phyloP scores from a whole-genome alignment of 1,139 yeast species.

The Diutina scorzettiae region DNA sequence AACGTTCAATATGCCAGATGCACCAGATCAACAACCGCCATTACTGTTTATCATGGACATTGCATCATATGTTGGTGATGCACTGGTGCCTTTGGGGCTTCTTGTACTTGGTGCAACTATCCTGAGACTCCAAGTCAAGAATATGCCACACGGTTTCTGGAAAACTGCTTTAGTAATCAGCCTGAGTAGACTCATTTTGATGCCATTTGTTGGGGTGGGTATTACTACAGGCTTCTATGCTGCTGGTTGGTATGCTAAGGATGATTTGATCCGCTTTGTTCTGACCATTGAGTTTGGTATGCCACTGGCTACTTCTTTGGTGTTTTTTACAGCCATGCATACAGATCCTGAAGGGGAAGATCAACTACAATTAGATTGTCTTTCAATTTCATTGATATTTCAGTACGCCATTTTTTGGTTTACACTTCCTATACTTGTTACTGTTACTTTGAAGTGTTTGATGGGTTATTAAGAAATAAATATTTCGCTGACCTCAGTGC shows the following conservation, averaged over 20 bases:
- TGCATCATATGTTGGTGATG: not conserved
- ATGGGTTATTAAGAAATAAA: not conserved
- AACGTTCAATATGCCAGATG: slow-evolving; percentile 10
- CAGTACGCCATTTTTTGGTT: slow-evolving; percentile 54
- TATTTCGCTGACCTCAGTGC: too few species aligned
- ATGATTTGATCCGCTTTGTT: slow-evolving; percentile 46
- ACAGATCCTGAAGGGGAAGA: slow-evolving; percentile 51
- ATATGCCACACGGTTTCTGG: not conserved
- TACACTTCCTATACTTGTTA: slow-evolving; percentile 55
- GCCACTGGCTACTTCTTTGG: slow-evolving; percentile 79
- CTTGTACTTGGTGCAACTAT: not conserved
- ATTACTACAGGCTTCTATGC: slow-evolving; percentile 29
- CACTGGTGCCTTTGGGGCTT: not conserved
- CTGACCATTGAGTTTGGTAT: slow-evolving; percentile 66
- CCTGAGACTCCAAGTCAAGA: not conserved
- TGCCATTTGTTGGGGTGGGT: slow-evolving; percentile 37
- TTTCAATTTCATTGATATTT: slow-evolving; percentile 61
- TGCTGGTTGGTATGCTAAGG: slow-evolving; percentile 42
- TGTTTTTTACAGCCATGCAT: slow-evolving; percentile 75
- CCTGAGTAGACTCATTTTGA: slow-evolving; percentile 18
- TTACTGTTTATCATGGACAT: not conserved
- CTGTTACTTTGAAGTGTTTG: slow-evolving; percentile 39
- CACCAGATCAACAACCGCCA: slow-evolving; percentile 22
- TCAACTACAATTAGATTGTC: slow-evolving; percentile 70
- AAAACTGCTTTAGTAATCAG: slow-evolving; percentile 17